A percentile compares a stretch with the other conserved stretches of the same genome.
phyloP scores from a whole-genome alignment of 2,329 filamentous ascomycete genomes.

The Sporothrix euskadiensis region DNA sequence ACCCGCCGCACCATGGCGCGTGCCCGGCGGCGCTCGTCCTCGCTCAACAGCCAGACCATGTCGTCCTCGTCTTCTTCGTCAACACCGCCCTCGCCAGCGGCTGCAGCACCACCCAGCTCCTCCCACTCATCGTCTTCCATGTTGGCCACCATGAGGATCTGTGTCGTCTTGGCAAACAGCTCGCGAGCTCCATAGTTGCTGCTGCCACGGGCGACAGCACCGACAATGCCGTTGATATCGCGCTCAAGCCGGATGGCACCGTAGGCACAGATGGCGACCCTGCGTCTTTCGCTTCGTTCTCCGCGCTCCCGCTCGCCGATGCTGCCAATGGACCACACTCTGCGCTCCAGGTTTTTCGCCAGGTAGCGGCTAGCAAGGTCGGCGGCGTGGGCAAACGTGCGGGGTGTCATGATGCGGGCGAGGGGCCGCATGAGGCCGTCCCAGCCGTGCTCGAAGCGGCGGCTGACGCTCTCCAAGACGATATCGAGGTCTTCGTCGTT shows the following conservation, averaged over 20 bases:
- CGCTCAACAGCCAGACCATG: conserved; percentile 69
- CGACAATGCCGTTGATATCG: conserved; percentile 75
- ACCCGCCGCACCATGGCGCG: conserved; percentile 61
- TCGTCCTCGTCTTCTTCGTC: conserved; percentile 54
- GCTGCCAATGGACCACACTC: conserved; percentile 72
- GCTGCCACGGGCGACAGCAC: conserved; percentile 62
- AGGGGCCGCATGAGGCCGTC: conserved; percentile 81
- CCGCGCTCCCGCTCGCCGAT: conserved; percentile 39
- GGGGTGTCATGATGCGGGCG: conserved; percentile 76
- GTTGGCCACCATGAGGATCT: conserved; percentile 83
- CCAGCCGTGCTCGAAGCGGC: conserved; percentile 84
- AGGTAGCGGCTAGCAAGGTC: conserved; percentile 73
- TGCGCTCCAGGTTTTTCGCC: conserved; percentile 78
- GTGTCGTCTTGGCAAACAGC: conserved; percentile 70
- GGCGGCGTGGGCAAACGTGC: conserved; percentile 74
- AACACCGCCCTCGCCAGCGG: conserved; percentile 35
- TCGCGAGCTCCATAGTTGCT: conserved; percentile 79
- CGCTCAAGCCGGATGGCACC: conserved; percentile 81
- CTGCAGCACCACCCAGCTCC: conserved; percentile 53
- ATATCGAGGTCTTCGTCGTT: conserved; percentile 51
- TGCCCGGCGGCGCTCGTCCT: conserved; percentile 72
- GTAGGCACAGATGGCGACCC: conserved; percentile 68
- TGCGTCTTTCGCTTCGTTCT: background rate
- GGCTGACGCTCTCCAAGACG: conserved; percentile 67
- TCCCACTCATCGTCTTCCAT: conserved; percentile 98